Base-by-base conservation (phyloP, 2,329 filamentous ascomycete species). In the Trichophyton simii region DNA sequence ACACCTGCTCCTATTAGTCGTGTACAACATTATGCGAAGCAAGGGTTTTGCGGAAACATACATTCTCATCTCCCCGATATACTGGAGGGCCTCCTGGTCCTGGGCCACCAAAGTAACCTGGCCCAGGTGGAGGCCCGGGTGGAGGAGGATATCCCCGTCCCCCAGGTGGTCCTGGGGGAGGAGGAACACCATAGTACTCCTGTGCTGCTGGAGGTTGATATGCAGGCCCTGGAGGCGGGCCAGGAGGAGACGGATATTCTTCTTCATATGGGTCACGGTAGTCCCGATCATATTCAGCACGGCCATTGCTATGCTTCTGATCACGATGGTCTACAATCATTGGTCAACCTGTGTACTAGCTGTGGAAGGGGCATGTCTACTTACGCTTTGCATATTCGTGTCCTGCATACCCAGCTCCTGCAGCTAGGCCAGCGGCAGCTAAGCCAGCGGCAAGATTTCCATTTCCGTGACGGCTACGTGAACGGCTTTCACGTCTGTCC, bases 381-480 rank as follows among this genome's bases (percentile, higher is more conserved):
- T 44, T 78, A 59, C 77, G 74, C 72, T 82, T 81, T 25, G 79
- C 76, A 66, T 80, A 78, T 67, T 84, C 81, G 68, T 83, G 79
- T 15, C 82, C 82, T 52, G 80, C 81, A 64, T 82, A 73, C 25
- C 80, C 82, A 58, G 80, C 81, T 59, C 80, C 81, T 63, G 83
- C 83, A 58, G 82, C 82, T 31, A 82, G 77, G 28, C 80, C 82
- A 28, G 80, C 80, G 63, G 79, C 79, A 20, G 81, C 82, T 28
- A 82, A 62, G 7, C 73, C 74, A 44, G 72, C 72, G n/a, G 74
- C 75, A 31, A 54, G 28, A 15, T 54, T 54, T 7, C 50, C 50
- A 11, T 28, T 54, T n/a, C 50, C 50, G 15, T 54, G 50, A 31
- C 73, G 70, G 61, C 75, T 74, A 57, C 72, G 72, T 63, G 72